A percentile compares a stretch with the other conserved stretches of the same genome.
Evolutionary conservation across 352 stramenopile species (phyloP).

Genomic region (Phytophthora multivora): DNA sequence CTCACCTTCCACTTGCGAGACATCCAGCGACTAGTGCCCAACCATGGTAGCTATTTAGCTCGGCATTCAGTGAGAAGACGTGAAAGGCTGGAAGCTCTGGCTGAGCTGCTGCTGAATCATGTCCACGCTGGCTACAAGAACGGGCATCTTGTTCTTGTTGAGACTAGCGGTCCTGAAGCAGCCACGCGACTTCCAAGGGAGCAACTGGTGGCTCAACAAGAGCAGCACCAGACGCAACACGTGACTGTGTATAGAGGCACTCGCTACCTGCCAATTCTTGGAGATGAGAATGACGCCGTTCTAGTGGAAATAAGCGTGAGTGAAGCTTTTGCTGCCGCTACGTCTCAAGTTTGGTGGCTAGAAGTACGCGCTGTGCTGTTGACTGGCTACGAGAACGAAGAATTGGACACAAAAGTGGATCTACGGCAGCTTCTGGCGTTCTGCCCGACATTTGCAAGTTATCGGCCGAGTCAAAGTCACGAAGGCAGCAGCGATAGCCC

Average conservation of each 20-base stretch:
- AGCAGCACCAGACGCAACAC: conserved; percentile 28
- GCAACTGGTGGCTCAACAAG: conserved; percentile 17
- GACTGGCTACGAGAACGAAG: conserved; percentile 10
- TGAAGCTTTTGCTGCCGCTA: conserved; percentile 55
- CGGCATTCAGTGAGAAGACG: conserved; percentile 32
- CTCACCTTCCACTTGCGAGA: conserved; percentile 63
- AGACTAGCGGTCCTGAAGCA: conserved; percentile 34
- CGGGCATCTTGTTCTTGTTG: conserved; percentile 61
- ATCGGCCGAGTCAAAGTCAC: conserved; percentile 55
- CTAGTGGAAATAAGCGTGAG: conserved; percentile 53
- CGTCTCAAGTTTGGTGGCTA: conserved; percentile 69
- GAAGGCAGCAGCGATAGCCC: conserved; percentile 11
- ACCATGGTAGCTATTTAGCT: conserved; percentile 40
- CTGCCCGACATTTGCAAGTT: conserved; percentile 50
- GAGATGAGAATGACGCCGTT: background rate
- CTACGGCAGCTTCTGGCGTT: conserved; percentile 37
- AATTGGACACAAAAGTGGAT: conserved; percentile 39
- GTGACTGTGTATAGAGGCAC: conserved; percentile 61
- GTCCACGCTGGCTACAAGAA: conserved; percentile 73
- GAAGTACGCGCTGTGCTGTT: conserved; percentile 49
- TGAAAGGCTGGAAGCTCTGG: conserved; percentile 47
- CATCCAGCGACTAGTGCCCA: conserved; percentile 48
- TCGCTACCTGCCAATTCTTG: conserved; percentile 27
- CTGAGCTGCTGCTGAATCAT: conserved; percentile 48
- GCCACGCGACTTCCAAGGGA: conserved; percentile 19